Conservation (phyloP, 768 basidiomycete species). For the Vishniacozyma victoriae region DNA sequence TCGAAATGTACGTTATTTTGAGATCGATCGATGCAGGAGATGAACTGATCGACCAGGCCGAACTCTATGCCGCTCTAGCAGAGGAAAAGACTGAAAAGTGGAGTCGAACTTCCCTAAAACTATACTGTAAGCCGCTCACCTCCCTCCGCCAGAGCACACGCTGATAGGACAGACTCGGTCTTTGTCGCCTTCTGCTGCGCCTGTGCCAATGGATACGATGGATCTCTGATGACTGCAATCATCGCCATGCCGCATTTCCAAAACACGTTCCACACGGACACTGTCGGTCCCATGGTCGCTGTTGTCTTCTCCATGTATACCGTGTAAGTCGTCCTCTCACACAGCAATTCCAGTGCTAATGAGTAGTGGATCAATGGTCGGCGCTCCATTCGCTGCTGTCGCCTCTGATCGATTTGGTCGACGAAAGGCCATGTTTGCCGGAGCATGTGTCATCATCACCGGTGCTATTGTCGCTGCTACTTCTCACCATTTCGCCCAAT, state of each 20-base stretch:
- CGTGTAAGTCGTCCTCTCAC: slow-evolving; percentile 6
- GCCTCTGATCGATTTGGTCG: slow-evolving; percentile 44
- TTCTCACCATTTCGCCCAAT: slow-evolving; percentile 51
- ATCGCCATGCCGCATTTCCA: slow-evolving; percentile 27
- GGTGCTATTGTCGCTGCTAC: slow-evolving; percentile 54
- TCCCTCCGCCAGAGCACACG: not conserved
- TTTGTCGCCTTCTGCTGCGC: slow-evolving; percentile 22
- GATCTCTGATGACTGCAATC: slow-evolving; percentile 11
- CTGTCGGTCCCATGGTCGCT: slow-evolving; percentile 17
- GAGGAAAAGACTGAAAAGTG: slow-evolving; percentile 13
- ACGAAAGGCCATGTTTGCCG: slow-evolving; percentile 43
- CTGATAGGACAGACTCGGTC: slow-evolving; percentile 8
- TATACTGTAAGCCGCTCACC: slow-evolving; percentile 9
- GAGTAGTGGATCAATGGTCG: slow-evolving; percentile 29
- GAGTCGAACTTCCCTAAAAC: slow-evolving; percentile 10
- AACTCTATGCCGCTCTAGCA: slow-evolving; percentile 13
- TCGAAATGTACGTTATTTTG: too few species aligned
- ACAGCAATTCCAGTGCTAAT: not conserved
- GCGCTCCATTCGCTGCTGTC: slow-evolving; percentile 42
- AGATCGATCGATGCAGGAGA: too few species aligned
- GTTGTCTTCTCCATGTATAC: slow-evolving; percentile 30
- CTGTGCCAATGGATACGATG: slow-evolving; percentile 31
- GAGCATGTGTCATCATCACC: slow-evolving; percentile 28
- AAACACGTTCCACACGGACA: slow-evolving; percentile 20
- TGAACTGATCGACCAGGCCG: too few species aligned